Conservation (phyloP, 345 rosid species). For the Mangifera indica region DNA sequence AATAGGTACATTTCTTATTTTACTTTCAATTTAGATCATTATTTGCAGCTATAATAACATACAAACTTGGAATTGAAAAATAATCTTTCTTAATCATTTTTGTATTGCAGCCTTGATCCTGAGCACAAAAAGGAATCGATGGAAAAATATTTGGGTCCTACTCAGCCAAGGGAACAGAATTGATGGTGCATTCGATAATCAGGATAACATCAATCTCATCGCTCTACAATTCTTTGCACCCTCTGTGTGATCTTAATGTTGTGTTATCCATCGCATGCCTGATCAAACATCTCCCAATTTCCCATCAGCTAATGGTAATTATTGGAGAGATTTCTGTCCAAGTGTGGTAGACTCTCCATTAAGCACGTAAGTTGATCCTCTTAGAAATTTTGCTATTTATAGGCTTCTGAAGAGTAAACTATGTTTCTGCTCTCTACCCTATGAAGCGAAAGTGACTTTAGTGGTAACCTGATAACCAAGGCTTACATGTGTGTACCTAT, state of each 20-base stretch:
- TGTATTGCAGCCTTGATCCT: constrained; percentile 93
- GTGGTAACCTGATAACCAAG: not conserved
- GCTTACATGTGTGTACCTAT: too few relatives aligned
- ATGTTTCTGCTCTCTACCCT: not conserved
- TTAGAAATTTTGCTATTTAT: not conserved
- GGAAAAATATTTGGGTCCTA: constrained; percentile 89
- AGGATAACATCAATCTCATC: not conserved
- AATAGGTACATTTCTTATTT: constrained; percentile 54
- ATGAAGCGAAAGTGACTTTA: too few relatives aligned
- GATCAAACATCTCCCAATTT: constrained; percentile 11
- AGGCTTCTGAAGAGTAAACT: not conserved
- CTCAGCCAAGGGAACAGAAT: constrained; percentile 37
- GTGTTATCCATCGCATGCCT: not conserved
- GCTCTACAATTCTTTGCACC: not conserved
- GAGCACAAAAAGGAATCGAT: constrained; percentile 91
- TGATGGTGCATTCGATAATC: constrained; percentile 15
- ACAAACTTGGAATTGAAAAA: not conserved
- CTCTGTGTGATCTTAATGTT: not conserved
- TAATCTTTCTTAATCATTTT: constrained; percentile 19
- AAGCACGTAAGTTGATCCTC: constrained; percentile 3
- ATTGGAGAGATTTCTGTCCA: not conserved
- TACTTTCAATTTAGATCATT: not conserved
- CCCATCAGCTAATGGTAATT: not conserved
- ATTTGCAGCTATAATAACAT: not conserved
- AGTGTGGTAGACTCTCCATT: not conserved